phyloP scores from a whole-genome alignment of 768 basidiomycete genomes.

The Pisolithus albus region DNA sequence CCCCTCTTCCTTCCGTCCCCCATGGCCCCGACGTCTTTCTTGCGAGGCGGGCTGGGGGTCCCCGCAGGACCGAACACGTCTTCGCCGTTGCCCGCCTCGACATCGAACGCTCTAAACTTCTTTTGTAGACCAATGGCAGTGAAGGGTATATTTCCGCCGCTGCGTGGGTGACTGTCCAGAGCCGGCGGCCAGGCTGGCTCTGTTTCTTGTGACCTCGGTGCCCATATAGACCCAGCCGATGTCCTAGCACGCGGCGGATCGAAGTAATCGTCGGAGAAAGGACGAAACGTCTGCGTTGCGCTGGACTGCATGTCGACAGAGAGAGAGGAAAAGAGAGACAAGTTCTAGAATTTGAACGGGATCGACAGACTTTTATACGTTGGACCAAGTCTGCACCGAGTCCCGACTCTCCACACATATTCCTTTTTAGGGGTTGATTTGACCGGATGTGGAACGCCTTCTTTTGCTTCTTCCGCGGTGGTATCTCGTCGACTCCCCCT shows the following conservation, averaged over 20 bases:
- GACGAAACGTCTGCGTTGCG: constrained; percentile 21
- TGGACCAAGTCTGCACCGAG: constrained; percentile 16
- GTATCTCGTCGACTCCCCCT: background rate
- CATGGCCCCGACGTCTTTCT: constrained; percentile 59
- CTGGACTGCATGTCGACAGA: constrained; percentile 21
- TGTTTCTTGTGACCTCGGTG: constrained; percentile 67
- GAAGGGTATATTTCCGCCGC: constrained; percentile 37
- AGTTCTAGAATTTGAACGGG: background rate
- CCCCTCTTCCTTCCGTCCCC: constrained; percentile 71
- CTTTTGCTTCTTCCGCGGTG: constrained; percentile 18
- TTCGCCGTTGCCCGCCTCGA: constrained; percentile 33
- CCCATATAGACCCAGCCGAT: constrained; percentile 65
- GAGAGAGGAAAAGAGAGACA: constrained; percentile 8
- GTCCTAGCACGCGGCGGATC: constrained; percentile 37
- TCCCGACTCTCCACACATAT: constrained; percentile 11
- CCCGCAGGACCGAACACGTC: constrained; percentile 62
- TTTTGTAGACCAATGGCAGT: constrained; percentile 20
- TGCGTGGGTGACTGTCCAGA: constrained; percentile 54
- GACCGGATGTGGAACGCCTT: constrained; percentile 23
- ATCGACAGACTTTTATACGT: constrained; percentile 27
- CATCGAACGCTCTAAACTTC: constrained; percentile 13
- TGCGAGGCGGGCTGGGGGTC: constrained; percentile 30
- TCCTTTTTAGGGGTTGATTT: constrained; percentile 27
- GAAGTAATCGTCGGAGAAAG: constrained; percentile 35
- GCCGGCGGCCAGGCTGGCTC: constrained; percentile 64